Base-by-base conservation (phyloP, 176 grass and related monocot species). In the Stipa capillata region DNA sequence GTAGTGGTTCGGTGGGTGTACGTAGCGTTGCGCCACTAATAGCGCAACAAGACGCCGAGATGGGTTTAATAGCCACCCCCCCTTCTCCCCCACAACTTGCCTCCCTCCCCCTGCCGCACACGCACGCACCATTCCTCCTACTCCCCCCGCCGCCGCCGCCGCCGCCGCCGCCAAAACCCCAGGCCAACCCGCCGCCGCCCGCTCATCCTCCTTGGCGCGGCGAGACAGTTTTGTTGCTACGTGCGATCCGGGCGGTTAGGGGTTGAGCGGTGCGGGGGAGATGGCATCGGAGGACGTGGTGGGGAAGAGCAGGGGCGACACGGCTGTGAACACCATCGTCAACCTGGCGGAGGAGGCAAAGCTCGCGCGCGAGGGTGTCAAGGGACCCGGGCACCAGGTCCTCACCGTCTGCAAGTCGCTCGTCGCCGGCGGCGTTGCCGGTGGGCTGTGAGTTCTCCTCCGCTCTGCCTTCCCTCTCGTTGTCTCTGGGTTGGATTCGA, bases 221-320 rank as follows among this genome's bases (percentile, higher is more conserved):
- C 71, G 17, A 49, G 66, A 25, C 53, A 32, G 39, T n/a, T n/a
- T n/a, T n/a, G n/a, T n/a, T n/a, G 5, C 2, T 12, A 39, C 17
- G 43, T 58, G 76, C 61, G 86, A 85, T 81, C 87, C 70, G 79
- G 64, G 63, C 27, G 75, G 54, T 23, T 33, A 74, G 68, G 43
- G 25, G 13, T 66, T 41, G n/a, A 18, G 55, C 18, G 49, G 1
- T 20, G 39, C 23, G 29, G 15, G 17, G 52, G 78, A 56, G 64
- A 98, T 98, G 96, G 96, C 92, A 35, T 98, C 96, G 69, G 90
- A 98, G 96, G 96, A 98, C 89, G 96, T 98, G 71, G 92, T 94
- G 82, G 92, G 88, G 65, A 95, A 95, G 87, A 94, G 90, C 86
- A 98, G 87, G 72, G 78, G 96, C 44, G 96, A 94, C 77, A 92